A percentile compares a stretch with the other conserved stretches of the same genome.
Evolutionary conservation across 768 basidiomycete genomes (phyloP).

Genomic region (Ephemerocybe angulata): DNA sequence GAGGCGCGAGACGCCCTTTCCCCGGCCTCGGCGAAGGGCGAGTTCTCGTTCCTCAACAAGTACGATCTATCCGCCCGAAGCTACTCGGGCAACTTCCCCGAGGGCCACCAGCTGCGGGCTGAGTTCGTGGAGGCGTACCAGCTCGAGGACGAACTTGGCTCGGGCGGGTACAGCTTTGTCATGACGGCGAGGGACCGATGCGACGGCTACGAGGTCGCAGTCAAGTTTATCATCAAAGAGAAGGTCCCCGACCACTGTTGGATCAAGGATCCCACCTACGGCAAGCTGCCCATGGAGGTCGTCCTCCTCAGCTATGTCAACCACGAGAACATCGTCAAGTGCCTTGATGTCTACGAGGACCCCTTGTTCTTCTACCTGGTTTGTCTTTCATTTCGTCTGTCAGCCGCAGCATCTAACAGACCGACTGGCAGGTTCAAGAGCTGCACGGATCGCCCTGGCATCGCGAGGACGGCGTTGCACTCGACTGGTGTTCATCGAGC

Average conservation of each 20-base stretch:
- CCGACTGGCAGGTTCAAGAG: conserved; percentile 69
- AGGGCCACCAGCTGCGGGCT: conserved; percentile 54
- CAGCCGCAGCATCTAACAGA: background rate
- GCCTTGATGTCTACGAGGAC: conserved; percentile 84
- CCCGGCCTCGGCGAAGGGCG: background rate
- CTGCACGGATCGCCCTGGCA: conserved; percentile 91
- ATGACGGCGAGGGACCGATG: conserved; percentile 72
- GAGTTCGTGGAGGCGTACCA: conserved; percentile 58
- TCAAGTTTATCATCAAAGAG: conserved; percentile 93
- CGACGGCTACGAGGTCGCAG: conserved; percentile 71
- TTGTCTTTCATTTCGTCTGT: conserved; percentile 14
- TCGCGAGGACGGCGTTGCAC: conserved; percentile 34
- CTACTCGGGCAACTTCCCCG: conserved; percentile 49
- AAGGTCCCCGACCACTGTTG: conserved; percentile 55
- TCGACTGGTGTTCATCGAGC: conserved; percentile 15
- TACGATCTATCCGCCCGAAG: conserved; percentile 31
- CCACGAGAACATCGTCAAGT: conserved; percentile 81
- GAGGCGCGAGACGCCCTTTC: background rate
- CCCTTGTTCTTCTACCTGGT: conserved; percentile 83
- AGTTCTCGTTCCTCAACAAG: conserved; percentile 5
- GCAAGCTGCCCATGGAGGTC: conserved; percentile 77
- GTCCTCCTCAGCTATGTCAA: conserved; percentile 68
- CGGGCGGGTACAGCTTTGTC: conserved; percentile 94
- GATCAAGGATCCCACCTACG: conserved; percentile 59
- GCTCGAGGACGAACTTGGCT: conserved; percentile 77